Percentiles rank a stretch among this genome's conserved stretches.
Evolutionary conservation across 805 yeast species (phyloP).

Genomic region (Metschnikowia koreensis): DNA sequence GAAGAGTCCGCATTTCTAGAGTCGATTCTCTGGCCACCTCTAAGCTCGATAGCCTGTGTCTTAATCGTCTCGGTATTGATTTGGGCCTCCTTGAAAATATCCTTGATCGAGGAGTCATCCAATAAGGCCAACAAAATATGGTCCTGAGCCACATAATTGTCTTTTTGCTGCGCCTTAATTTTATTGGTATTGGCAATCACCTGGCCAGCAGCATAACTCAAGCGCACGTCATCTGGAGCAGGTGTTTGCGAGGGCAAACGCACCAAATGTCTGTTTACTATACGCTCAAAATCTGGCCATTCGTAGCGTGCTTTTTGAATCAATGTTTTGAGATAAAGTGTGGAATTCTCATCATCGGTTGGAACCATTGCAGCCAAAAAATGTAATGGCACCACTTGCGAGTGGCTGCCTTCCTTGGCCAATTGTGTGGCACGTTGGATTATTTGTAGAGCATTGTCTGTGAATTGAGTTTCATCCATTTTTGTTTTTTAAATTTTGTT

Average conservation of each 20-base stretch:
- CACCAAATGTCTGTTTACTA: conserved; percentile 77
- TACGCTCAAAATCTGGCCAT: conserved; percentile 74
- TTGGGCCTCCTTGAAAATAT: conserved; percentile 67
- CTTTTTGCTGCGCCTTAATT: conserved; percentile 84
- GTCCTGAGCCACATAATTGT: conserved; percentile 89
- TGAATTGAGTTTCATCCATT: conserved; percentile 74
- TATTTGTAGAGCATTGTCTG: conserved; percentile 87
- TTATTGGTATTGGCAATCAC: conserved; percentile 73
- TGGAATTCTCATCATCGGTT: conserved; percentile 47
- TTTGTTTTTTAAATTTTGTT: too few species aligned
- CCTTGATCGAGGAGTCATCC: conserved; percentile 70
- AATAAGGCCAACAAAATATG: conserved; percentile 83
- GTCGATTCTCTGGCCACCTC: conserved; percentile 91
- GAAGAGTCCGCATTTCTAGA: conserved; percentile 93
- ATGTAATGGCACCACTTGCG: conserved; percentile 86
- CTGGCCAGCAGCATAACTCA: conserved; percentile 74
- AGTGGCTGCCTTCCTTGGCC: conserved; percentile 81
- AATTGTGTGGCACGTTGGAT: conserved; percentile 76
- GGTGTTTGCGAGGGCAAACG: conserved; percentile 87
- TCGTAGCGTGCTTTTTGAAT: conserved; percentile 86
- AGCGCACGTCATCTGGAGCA: conserved; percentile 77
- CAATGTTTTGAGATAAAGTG: conserved; percentile 70
- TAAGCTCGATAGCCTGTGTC: conserved; percentile 71
- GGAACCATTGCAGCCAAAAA: conserved; percentile 87
- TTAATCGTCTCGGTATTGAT: conserved; percentile 71